Evolutionary conservation across 805 yeast genomes (phyloP).

Genomic region (Debaryomyces castellii): DNA sequence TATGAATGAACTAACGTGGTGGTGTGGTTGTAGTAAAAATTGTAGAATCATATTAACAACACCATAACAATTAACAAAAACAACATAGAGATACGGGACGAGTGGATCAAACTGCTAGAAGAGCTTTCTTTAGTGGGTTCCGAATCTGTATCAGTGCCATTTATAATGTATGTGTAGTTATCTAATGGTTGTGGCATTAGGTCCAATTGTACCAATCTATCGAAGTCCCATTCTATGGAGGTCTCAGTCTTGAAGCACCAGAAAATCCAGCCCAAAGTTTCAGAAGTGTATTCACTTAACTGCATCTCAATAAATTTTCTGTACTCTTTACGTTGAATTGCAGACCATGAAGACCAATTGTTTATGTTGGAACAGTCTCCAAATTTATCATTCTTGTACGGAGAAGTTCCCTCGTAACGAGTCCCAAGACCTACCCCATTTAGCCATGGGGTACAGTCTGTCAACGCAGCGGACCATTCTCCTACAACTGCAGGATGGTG

Average conservation of each 20-base stretch:
- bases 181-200: constrained; percentile 64
- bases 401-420: constrained; percentile 50
- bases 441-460: constrained; percentile 70
- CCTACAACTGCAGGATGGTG: constrained; percentile 57
- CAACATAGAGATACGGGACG: not conserved
- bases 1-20: no score
- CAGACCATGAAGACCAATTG: constrained; percentile 42
- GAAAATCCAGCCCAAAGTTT: constrained; percentile 60
- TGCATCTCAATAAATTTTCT: constrained; percentile 63
- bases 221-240: constrained; percentile 68
- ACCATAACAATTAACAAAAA: not conserved
- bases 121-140: constrained; percentile 2
- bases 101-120: not conserved
- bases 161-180: constrained; percentile 27
- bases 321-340: constrained; percentile 39
- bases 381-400: constrained; percentile 27
- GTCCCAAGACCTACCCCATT: constrained; percentile 71
- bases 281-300: constrained; percentile 47
- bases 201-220: constrained; percentile 45
- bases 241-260: constrained; percentile 72
- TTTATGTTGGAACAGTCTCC: constrained; percentile 47
- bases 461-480: constrained; percentile 69
- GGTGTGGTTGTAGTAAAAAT: no score
- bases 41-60: not conserved
- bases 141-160: constrained; percentile 32